These are phyloP conservation scores for Microthlaspi erraticum DNA, from an alignment of 345 rosid genomes.

Conservation along the genomic window DNA sequence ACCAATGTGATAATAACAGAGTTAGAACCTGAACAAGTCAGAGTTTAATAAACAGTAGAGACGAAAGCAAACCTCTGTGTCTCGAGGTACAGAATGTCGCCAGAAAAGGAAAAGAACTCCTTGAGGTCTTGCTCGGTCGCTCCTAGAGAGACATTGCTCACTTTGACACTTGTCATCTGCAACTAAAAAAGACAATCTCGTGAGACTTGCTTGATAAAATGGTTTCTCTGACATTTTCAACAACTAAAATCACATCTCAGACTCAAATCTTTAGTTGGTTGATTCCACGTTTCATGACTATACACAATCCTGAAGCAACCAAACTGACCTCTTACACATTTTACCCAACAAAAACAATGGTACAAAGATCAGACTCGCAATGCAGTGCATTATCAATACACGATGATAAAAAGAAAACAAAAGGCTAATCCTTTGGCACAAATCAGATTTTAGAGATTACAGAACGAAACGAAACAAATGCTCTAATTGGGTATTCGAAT, in stretches of 20 bases:
- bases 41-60: not conserved
- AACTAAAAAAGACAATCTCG: constrained; percentile 13
- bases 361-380: constrained; percentile 3
- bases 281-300: not conserved
- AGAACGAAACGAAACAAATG: not conserved
- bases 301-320: not conserved
- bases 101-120: constrained; percentile 89
- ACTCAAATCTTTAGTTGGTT: not conserved
- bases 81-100: constrained; percentile 74
- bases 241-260: constrained; percentile 19
- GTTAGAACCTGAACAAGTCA: constrained; percentile 21
- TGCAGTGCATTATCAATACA: constrained; percentile 11
- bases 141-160: constrained; percentile 71
- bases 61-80: constrained; percentile 57
- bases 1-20: constrained; percentile 26
- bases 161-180: constrained; percentile 63
- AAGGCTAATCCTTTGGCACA: not conserved
- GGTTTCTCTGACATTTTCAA: not conserved
- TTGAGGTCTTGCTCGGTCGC: constrained; percentile 71
- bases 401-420: too few relatives aligned
- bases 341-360: not conserved
- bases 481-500: not conserved
- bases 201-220: not conserved
- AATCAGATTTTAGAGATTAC: constrained; percentile 10
- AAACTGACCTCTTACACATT: constrained; percentile 6